Conservation (phyloP, 441 rosid genomes). For the Erodium chrysanthum region DNA sequence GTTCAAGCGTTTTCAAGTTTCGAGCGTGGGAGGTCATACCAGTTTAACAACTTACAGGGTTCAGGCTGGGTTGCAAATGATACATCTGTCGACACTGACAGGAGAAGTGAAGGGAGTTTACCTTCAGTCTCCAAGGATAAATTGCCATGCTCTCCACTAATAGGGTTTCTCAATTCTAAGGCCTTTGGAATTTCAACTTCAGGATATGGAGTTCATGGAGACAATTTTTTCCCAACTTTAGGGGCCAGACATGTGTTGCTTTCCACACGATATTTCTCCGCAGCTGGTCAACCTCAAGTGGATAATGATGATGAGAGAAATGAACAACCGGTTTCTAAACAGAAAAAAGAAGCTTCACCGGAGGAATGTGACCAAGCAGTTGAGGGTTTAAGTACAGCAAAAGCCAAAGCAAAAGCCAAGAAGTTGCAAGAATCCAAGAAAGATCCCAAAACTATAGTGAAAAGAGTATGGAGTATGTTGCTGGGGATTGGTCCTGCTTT, state of each 20-base stretch:
- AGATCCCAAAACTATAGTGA: constrained; percentile 38
- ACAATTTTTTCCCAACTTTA: constrained; percentile 26
- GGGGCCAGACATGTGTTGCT: constrained; percentile 30
- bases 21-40: constrained; percentile 25
- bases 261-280: constrained; percentile 34
- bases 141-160: constrained; percentile 7
- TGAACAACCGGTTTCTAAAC: constrained; percentile 36
- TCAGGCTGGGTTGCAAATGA: constrained; percentile 18
- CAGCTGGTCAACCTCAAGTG: constrained; percentile 43
- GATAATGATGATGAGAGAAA: constrained; percentile 27
- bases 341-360: constrained; percentile 74
- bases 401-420: constrained; percentile 91
- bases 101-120: constrained; percentile 20
- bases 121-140: constrained; percentile 25
- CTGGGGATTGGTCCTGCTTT: constrained; percentile 90
- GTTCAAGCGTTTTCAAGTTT: constrained; percentile 32
- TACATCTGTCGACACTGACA: constrained; percentile 20
- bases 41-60: constrained; percentile 18
- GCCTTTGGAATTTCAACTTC: constrained; percentile 24
- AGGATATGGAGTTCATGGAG: constrained; percentile 30
- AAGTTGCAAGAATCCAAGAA: constrained; percentile 57
- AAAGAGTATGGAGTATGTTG: constrained; percentile 49
- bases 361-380: constrained; percentile 96
- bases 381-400: constrained; percentile 68
- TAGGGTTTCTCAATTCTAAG: constrained; percentile 18